Conservation (phyloP, 1,139 yeast genomes). For the Nakaseomyces delphensis region DNA sequence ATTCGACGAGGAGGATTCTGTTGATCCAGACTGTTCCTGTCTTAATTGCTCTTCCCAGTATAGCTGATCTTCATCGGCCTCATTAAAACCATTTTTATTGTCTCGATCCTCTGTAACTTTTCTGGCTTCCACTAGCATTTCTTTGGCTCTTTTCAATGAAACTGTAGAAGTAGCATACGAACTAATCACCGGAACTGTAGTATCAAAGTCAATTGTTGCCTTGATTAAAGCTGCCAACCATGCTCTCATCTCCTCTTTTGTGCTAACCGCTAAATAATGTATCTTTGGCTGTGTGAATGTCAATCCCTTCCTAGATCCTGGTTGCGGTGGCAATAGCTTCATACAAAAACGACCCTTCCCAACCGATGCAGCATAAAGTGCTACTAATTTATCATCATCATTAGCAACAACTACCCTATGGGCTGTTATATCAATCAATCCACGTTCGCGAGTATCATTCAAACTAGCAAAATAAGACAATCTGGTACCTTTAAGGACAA, state of each 20-base stretch:
- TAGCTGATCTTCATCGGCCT: conserved; percentile 17
- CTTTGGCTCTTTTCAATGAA: conserved; percentile 77
- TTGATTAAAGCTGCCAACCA: conserved; percentile 95
- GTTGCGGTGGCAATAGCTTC: conserved; percentile 93
- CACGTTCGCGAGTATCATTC: conserved; percentile 75
- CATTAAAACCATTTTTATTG: conserved; percentile 21
- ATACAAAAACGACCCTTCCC: conserved; percentile 93
- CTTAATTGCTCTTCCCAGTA: conserved; percentile 16
- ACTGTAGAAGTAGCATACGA: conserved; percentile 93
- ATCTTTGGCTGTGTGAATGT: conserved; percentile 94
- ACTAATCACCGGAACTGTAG: conserved; percentile 80
- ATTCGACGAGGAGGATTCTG: neutral
- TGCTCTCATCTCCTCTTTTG: conserved; percentile 79
- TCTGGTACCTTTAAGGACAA: conserved; percentile 86
- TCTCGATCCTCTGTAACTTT: conserved; percentile 58
- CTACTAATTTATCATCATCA: conserved; percentile 66
- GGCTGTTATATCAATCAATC: conserved; percentile 89
- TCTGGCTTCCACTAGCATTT: conserved; percentile 69
- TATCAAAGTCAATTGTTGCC: conserved; percentile 93
- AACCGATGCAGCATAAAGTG: conserved; percentile 83
- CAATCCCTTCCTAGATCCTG: conserved; percentile 90
- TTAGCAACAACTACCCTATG: conserved; percentile 77
- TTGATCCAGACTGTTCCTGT: conserved; percentile 8
- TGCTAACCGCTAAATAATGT: conserved; percentile 91
- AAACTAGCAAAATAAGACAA: conserved; percentile 75